Base-by-base conservation (phyloP, 148 eudicot genomes). In the Silene conica region DNA sequence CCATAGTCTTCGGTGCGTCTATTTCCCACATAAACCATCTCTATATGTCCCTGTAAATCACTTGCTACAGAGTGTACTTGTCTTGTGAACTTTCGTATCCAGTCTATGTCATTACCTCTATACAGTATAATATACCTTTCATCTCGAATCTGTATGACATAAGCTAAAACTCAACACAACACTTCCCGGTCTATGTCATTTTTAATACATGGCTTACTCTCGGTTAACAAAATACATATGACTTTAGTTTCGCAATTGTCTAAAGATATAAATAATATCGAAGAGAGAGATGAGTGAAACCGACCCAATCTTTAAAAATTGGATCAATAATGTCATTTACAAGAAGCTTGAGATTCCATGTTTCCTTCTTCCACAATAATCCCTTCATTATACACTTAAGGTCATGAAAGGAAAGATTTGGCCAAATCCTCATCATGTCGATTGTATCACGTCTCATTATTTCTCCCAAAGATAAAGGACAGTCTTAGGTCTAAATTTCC, bases 1-100 rank as follows among this genome's bases (percentile, higher is more conserved):
- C 75, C 74, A 1, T 28, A 1, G 0, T 78, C 57, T 52, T 65
- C 72, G 63, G 68, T 20, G 58, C 73, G 73, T 55, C 79, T 78
- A 46, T 61, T 83, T 28, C 92, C 92, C 5, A 86, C 86, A 10
- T 88, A 88, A 13, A 85, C 80, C 88, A 88, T 83, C 77, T 88
- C 87, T 12, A 88, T 56, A 3, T 50, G 55, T 13, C 85, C 76
- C 3, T 74, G 22, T 0, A 77, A 70, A 15, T 76, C 74, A 2
- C 41, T 63, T 9, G 88, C 88, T 0, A 81, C 74, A 1, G 71
- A 46, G 0, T 73, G 67, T 25, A 80, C 81, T 71, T 56, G 45
- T 15, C 52, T 73, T 46, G 80, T 82, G 74, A 85, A 85, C 70
- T 55, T 78, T 16, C 85, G 72, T 56, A 85, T 81, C 89, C 88